Percentiles rank a stretch among this genome's conserved stretches.
phyloP scores from a whole-genome alignment of 805 yeast species.

The Starmerella lactis-condensi region DNA sequence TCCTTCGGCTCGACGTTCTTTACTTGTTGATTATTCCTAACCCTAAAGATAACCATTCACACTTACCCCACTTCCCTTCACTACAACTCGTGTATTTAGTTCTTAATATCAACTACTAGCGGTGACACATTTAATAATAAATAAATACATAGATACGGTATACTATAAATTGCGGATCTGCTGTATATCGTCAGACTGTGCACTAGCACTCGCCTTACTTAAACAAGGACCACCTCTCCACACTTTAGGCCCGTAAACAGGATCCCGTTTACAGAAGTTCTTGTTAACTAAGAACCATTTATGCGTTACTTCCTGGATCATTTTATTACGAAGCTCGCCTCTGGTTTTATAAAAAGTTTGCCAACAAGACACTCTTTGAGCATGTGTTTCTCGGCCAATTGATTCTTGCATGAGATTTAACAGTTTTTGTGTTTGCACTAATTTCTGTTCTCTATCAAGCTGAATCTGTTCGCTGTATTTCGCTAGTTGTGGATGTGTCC shows the following conservation, averaged over 20 bases:
- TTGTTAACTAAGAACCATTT: slow-evolving; percentile 83
- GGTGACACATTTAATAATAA: too few species aligned
- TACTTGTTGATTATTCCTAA: too few species aligned
- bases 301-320: slow-evolving; percentile 57
- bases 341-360: slow-evolving; percentile 57
- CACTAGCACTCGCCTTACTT: too few species aligned
- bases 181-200: too few species aligned
- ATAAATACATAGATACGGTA: too few species aligned
- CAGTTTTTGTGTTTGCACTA: slow-evolving; percentile 31
- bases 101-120: too few species aligned
- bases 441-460: slow-evolving; percentile 51
- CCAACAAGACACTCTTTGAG: slow-evolving; percentile 69
- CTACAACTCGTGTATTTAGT: too few species aligned
- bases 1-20: too few species aligned
- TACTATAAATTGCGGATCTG: too few species aligned
- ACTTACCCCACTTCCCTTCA: too few species aligned
- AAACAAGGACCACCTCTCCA: slow-evolving; percentile 52
- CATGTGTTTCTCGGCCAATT: too few species aligned
- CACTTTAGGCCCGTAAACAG: slow-evolving; percentile 56
- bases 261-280: slow-evolving; percentile 54
- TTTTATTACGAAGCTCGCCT: slow-evolving; percentile 46
- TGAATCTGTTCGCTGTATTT: slow-evolving; percentile 53
- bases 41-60: too few species aligned
- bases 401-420: slow-evolving; percentile 57
- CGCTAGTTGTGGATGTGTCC: slow-evolving; percentile 79